A percentile compares a stretch with the other conserved stretches of the same genome.
phyloP scores from a whole-genome alignment of 2,329 filamentous ascomycete genomes.

The Zymoseptoria tritici region DNA sequence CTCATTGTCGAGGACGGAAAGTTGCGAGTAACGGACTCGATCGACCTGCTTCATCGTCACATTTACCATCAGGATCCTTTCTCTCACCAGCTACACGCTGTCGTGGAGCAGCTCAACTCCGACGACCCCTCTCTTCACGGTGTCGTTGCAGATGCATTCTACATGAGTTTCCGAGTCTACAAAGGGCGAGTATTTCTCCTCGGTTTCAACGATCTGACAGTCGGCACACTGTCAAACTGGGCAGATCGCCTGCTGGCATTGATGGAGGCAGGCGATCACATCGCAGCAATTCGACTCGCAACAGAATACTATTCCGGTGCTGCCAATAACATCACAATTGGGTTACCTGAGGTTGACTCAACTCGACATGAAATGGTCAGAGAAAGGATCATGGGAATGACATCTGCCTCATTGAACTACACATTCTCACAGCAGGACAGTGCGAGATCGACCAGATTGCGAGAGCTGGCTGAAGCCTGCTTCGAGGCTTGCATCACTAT shows the following conservation, averaged over 20 bases:
- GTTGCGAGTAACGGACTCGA: constrained; percentile 87
- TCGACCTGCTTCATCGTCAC: constrained; percentile 84
- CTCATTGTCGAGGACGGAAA: constrained; percentile 84
- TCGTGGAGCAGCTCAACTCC: constrained; percentile 85
- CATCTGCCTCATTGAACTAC: constrained; percentile 83
- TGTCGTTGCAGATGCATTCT: constrained; percentile 92
- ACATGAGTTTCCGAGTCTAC: constrained; percentile 95
- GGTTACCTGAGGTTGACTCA: constrained; percentile 73
- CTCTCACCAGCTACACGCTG: constrained; percentile 71
- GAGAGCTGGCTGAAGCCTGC: constrained; percentile 72
- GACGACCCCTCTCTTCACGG: constrained; percentile 86
- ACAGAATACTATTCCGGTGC: constrained; percentile 88
- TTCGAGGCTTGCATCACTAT: constrained; percentile 77
- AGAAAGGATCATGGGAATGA: constrained; percentile 87
- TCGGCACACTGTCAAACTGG: constrained; percentile 93
- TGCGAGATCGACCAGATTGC: constrained; percentile 52
- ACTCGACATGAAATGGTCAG: constrained; percentile 73
- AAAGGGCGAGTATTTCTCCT: constrained; percentile 88
- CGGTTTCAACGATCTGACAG: constrained; percentile 86
- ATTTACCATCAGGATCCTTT: constrained; percentile 90
- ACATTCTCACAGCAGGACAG: constrained; percentile 61
- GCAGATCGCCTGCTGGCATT: constrained; percentile 85
- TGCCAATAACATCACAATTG: constrained; percentile 89
- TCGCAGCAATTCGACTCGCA: constrained; percentile 81
- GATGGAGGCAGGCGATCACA: constrained; percentile 95